Evolutionary conservation across 2,329 filamentous ascomycete species (phyloP).

Genomic region (Lecanicillium sp.): DNA sequence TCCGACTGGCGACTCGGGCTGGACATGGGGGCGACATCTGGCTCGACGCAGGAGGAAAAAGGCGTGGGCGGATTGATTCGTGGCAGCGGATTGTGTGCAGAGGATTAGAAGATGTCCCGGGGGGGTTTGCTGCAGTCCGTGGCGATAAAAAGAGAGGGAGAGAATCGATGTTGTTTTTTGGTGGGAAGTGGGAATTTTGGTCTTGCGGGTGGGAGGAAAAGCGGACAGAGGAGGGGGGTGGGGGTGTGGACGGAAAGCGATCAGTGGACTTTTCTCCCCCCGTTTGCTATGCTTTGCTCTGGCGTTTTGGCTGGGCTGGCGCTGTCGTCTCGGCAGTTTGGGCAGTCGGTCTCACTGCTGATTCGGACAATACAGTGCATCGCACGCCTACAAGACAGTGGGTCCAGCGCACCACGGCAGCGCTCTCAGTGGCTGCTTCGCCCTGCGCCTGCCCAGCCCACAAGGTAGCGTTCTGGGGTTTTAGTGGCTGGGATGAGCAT

Average conservation of each 20-base stretch:
- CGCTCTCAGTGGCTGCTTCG: neutral
- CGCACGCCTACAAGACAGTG: too few species aligned
- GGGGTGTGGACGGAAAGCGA: too few species aligned
- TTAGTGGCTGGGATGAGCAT: constrained; percentile 17
- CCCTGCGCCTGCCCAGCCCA: constrained; percentile 11
- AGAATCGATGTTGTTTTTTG: neutral
- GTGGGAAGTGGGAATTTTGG: neutral
- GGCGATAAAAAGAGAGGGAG: neutral
- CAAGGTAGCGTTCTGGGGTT: constrained; percentile 21
- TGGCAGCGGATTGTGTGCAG: constrained; percentile 1
- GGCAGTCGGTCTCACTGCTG: too few species aligned
- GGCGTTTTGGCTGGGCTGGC: too few species aligned
- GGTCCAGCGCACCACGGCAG: too few species aligned
- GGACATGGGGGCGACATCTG: constrained; percentile 53
- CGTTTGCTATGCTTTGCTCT: too few species aligned
- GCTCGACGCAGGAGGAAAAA: constrained; percentile 21
- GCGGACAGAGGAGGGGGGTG: neutral
- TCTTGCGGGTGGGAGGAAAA: neutral
- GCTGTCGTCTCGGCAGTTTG: too few species aligned
- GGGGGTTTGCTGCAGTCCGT: neutral
- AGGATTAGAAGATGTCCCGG: neutral
- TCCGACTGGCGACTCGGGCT: constrained; percentile 39
- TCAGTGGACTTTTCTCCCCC: too few species aligned
- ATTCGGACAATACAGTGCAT: too few species aligned
- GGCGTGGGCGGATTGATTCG: constrained; percentile 20